Conservation (phyloP, 306 rosid genomes). For the Heteromeles arbutifolia region DNA sequence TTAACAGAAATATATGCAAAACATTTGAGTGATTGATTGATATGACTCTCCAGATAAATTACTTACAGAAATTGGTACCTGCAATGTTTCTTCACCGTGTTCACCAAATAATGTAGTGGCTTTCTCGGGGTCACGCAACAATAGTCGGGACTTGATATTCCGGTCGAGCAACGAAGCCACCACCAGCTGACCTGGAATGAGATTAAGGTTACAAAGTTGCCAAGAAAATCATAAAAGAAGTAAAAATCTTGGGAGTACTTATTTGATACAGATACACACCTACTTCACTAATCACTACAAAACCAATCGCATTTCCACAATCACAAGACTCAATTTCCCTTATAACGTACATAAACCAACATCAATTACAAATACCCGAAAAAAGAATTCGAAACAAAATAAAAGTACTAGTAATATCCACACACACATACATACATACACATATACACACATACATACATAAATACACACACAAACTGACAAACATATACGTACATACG, state of each 20-base stretch:
- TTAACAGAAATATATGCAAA: neutral
- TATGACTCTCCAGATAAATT: neutral
- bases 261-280: neutral
- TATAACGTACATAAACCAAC: neutral
- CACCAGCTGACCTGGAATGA: constrained; percentile 78
- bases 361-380: neutral
- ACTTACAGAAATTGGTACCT: constrained; percentile 36
- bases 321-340: neutral
- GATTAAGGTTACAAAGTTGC: constrained; percentile 15
- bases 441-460: neutral
- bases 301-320: neutral
- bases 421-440: neutral
- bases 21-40: neutral
- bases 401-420: neutral
- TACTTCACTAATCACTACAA: neutral
- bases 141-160: constrained; percentile 61
- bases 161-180: constrained; percentile 74
- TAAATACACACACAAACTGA: no score
- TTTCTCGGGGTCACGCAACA: constrained; percentile 74
- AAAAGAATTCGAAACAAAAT: neutral
- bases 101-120: constrained; percentile 65
- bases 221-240: constrained; percentile 10
- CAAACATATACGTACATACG: no score
- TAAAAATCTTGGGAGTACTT: neutral
- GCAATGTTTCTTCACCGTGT: constrained; percentile 55